Percentiles rank a stretch among this genome's conserved stretches.
phyloP scores from a whole-genome alignment of 2,329 filamentous ascomycete species.

The Fusarium nygamai region DNA sequence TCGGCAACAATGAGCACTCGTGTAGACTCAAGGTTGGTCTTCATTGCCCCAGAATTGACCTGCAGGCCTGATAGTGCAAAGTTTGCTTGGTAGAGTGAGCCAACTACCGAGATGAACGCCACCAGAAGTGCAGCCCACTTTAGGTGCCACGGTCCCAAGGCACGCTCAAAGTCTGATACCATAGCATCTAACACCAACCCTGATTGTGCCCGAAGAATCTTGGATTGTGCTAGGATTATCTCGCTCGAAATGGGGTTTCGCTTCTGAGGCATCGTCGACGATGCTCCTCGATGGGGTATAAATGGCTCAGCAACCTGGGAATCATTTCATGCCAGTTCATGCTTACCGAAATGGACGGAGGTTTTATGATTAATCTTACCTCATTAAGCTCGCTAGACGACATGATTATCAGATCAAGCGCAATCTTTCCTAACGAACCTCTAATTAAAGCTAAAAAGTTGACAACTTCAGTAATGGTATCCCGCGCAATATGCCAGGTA shows the following conservation, averaged over 20 bases:
- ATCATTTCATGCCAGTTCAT: background rate
- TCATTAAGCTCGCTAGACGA: background rate
- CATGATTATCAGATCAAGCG: background rate
- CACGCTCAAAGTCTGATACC: background rate
- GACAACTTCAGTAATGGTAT: background rate
- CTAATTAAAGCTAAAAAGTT: background rate
- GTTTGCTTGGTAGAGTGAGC: background rate
- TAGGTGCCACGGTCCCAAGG: background rate
- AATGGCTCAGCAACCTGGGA: background rate
- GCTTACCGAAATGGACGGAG: background rate
- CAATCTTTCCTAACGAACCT: background rate
- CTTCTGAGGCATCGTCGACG: background rate
- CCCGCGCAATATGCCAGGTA: background rate
- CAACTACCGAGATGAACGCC: background rate
- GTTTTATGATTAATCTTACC: background rate
- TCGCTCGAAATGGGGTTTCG: background rate
- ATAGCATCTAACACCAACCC: background rate
- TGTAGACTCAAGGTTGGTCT: background rate
- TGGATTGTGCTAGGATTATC: background rate
- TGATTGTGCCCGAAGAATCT: background rate
- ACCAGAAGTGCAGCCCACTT: background rate
- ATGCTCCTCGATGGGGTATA: background rate
- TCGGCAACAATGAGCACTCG: background rate
- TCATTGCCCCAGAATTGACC: background rate
- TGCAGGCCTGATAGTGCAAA: background rate